phyloP scores from a whole-genome alignment of 106 monocot species.

The Agapanthus africanus region DNA sequence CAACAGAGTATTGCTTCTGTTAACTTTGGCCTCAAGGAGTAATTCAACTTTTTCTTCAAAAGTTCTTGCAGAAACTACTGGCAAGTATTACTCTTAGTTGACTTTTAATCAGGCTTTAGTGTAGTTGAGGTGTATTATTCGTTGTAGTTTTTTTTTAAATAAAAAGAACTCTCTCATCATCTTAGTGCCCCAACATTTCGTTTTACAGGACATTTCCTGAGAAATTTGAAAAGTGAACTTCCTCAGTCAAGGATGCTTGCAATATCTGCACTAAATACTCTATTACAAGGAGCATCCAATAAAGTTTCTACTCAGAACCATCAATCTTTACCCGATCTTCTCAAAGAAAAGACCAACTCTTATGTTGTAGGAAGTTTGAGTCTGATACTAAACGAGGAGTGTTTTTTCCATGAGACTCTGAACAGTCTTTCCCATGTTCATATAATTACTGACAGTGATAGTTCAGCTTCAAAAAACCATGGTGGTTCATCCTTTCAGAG shows the following conservation, averaged over 20 bases:
- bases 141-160: no score
- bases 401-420: slow-evolving; percentile 67
- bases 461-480: slow-evolving; percentile 49
- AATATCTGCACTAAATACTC: slow-evolving; percentile 81
- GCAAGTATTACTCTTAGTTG: no score
- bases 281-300: slow-evolving; percentile 58
- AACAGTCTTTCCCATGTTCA: slow-evolving; percentile 90
- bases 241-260: slow-evolving; percentile 98
- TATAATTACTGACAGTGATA: slow-evolving; percentile 72
- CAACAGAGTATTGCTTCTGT: slow-evolving; percentile 73
- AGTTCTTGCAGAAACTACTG: slow-evolving; percentile 52
- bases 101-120: no score
- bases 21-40: slow-evolving; percentile 67
- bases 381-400: slow-evolving; percentile 58
- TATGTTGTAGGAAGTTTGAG: slow-evolving; percentile 30
- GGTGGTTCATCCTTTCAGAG: slow-evolving; percentile 72
- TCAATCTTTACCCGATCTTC: slow-evolving; percentile 14
- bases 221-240: slow-evolving; percentile 80
- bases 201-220: slow-evolving; percentile 75
- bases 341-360: slow-evolving; percentile 19
- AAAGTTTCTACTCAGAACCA: slow-evolving; percentile 27
- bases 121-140: no score
- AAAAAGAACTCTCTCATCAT: no score
- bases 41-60: slow-evolving; percentile 49
- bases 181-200: slow-evolving; percentile 7